Conservation (phyloP, 441 rosid species). For the Euphorbia schlechtendalii region DNA sequence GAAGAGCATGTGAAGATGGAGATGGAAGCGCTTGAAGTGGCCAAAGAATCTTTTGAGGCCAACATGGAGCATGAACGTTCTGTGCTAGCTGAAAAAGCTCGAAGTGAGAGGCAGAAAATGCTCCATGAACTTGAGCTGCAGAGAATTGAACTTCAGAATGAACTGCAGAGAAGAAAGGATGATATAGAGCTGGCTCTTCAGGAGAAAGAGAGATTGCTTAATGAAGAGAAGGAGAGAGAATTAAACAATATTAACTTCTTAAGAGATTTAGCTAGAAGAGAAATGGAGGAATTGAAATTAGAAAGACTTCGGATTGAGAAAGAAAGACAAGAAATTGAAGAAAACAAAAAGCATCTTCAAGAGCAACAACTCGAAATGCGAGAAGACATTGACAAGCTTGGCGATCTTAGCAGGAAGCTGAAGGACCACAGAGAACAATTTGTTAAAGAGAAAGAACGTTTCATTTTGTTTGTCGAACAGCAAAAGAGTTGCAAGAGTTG, state of each 20-base stretch:
- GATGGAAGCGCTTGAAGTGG: constrained; percentile 57
- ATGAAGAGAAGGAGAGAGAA: constrained; percentile 78
- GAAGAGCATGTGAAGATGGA: constrained; percentile 51
- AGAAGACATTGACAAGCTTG: constrained; percentile 79
- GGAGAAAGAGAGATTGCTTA: constrained; percentile 49
- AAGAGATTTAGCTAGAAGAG: constrained; percentile 75
- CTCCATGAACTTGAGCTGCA: constrained; percentile 61
- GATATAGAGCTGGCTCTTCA: constrained; percentile 58
- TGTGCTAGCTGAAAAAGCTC: constrained; percentile 48
- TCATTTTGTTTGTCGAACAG: constrained; percentile 69
- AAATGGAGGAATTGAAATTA: constrained; percentile 70
- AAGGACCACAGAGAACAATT: constrained; percentile 80
- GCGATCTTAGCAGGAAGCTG: constrained; percentile 59
- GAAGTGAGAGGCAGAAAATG: constrained; percentile 68
- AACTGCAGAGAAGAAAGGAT: constrained; percentile 51
- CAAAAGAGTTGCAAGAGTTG: constrained; percentile 63
- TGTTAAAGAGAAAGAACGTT: constrained; percentile 72
- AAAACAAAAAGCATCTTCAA: constrained; percentile 63
- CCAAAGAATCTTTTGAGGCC: constrained; percentile 63
- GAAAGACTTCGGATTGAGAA: constrained; percentile 54
- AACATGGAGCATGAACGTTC: constrained; percentile 66
- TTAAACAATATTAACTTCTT: constrained; percentile 55
- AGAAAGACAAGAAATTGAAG: constrained; percentile 60
- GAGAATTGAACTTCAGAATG: constrained; percentile 61
- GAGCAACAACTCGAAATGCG: constrained; percentile 75